A percentile compares a stretch with the other conserved stretches of the same genome.
Evolutionary conservation across 805 yeast species (phyloP).

Genomic region (Danielozyma ontarioensis): DNA sequence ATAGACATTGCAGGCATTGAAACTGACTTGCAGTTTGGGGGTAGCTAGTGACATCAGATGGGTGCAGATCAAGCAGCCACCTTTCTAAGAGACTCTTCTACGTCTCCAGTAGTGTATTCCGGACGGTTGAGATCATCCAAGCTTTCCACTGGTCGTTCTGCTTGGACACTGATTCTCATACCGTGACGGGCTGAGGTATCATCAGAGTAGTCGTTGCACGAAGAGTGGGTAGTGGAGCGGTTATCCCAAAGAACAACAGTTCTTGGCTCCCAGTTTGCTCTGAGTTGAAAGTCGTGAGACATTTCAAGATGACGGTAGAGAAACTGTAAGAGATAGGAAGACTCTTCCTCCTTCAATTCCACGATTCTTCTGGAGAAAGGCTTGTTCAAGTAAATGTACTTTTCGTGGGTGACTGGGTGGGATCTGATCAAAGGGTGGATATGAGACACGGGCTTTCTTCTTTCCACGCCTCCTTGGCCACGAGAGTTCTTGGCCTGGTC

Average conservation of each 20-base stretch:
- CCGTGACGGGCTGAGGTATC: constrained; percentile 65
- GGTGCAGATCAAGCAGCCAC: background rate
- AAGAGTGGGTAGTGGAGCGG: constrained; percentile 65
- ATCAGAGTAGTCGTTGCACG: constrained; percentile 62
- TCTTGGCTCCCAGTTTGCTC: constrained; percentile 67
- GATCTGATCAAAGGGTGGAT: constrained; percentile 68
- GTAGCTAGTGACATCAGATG: too few relatives aligned
- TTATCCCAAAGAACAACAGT: constrained; percentile 79
- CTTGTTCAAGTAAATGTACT: constrained; percentile 52
- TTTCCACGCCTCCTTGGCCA: constrained; percentile 42
- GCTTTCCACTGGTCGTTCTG: constrained; percentile 59
- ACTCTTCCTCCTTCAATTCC: constrained; percentile 70
- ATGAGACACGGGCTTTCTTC: constrained; percentile 59
- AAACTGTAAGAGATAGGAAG: constrained; percentile 53
- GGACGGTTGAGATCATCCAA: constrained; percentile 30
- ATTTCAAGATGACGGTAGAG: constrained; percentile 49
- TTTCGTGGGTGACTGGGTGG: constrained; percentile 67
- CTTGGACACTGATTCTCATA: constrained; percentile 67
- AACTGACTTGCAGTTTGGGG: too few relatives aligned
- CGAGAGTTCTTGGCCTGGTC: constrained; percentile 63
- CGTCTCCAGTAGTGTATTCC: background rate
- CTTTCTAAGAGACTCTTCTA: background rate
- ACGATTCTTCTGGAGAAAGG: constrained; percentile 62
- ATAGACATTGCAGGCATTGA: too few relatives aligned
- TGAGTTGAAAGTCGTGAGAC: constrained; percentile 57